phyloP scores from a whole-genome alignment of 2,329 filamentous ascomycete species.

The Diplodia scrobiculata region DNA sequence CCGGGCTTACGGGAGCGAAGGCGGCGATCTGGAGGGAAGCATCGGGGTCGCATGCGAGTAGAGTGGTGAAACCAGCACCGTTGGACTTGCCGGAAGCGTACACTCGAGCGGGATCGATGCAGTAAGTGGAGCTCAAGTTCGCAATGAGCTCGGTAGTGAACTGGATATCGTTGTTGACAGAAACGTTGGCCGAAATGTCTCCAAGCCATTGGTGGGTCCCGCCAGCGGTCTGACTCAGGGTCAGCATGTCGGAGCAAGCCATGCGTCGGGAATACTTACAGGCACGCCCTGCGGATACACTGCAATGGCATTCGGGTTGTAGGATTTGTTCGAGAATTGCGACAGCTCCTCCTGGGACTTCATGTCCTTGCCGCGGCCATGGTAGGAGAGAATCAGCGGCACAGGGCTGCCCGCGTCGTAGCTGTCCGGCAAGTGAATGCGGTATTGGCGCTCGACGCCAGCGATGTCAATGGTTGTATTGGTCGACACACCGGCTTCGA shows the following conservation, averaged over 20 bases:
- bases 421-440: constrained; percentile 44
- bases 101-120: constrained; percentile 50
- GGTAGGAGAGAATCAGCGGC: constrained; percentile 54
- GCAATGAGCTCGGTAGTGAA: constrained; percentile 51
- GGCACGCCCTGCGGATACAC: constrained; percentile 51
- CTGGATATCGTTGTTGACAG: constrained; percentile 44
- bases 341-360: constrained; percentile 48
- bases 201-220: constrained; percentile 47
- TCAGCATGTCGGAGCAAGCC: background rate
- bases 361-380: constrained; percentile 48
- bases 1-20: constrained; percentile 54
- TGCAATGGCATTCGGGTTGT: constrained; percentile 50
- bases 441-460: constrained; percentile 42
- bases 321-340: constrained; percentile 50
- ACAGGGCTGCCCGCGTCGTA: constrained; percentile 46
- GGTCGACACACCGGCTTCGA: constrained; percentile 36
- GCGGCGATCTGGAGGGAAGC: constrained; percentile 52
- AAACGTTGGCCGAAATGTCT: constrained; percentile 40
- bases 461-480: constrained; percentile 37
- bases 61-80: constrained; percentile 55
- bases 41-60: constrained; percentile 52
- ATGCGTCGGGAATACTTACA: constrained; percentile 31
- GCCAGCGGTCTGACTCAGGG: constrained; percentile 10
- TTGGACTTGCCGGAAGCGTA: constrained; percentile 59
- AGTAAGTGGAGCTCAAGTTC: constrained; percentile 47